A percentile compares a stretch with the other conserved stretches of the same genome.
phyloP scores from a whole-genome alignment of 345 rosid species.

The Salix koriyanagi region DNA sequence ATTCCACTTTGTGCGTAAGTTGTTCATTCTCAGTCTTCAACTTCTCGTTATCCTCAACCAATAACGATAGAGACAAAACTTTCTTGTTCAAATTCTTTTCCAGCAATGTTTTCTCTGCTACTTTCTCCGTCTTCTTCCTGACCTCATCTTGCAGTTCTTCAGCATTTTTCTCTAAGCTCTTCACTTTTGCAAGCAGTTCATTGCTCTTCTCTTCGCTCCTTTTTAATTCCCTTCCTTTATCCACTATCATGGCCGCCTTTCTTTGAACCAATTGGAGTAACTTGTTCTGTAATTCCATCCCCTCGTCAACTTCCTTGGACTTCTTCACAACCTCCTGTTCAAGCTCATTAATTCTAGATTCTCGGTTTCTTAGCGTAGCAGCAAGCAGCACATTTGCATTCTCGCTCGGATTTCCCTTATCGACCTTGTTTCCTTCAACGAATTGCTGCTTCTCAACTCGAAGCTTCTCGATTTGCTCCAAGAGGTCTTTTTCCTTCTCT shows the following conservation, averaged over 20 bases:
- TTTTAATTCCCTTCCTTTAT: constrained; percentile 25
- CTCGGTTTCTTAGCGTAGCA: constrained; percentile 23
- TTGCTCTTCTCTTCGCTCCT: constrained; percentile 35
- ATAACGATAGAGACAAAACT: constrained; percentile 25
- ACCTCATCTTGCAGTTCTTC: constrained; percentile 42
- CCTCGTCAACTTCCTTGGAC: constrained; percentile 43
- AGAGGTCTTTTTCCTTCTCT: constrained; percentile 46
- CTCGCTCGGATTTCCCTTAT: constrained; percentile 38
- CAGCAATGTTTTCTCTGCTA: constrained; percentile 35
- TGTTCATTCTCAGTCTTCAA: constrained; percentile 39
- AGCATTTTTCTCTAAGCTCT: constrained; percentile 33
- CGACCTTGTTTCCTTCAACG: constrained; percentile 39
- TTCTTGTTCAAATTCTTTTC: constrained; percentile 30
- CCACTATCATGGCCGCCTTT: constrained; percentile 23
- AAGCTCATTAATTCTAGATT: constrained; percentile 29
- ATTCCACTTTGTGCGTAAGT: constrained; percentile 28
- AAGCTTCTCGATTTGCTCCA: constrained; percentile 47
- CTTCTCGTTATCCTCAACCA: constrained; percentile 25
- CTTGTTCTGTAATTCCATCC: constrained; percentile 37
- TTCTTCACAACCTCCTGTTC: constrained; percentile 37
- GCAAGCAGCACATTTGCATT: constrained; percentile 17
- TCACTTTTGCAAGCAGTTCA: constrained; percentile 39
- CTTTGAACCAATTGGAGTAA: constrained; percentile 41
- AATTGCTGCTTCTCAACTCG: constrained; percentile 40
- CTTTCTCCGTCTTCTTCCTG: constrained; percentile 25